These are phyloP conservation scores for Monosporascus sp. DNA, from an alignment of 2,329 filamentous ascomycete genomes.

Conservation along the genomic window DNA sequence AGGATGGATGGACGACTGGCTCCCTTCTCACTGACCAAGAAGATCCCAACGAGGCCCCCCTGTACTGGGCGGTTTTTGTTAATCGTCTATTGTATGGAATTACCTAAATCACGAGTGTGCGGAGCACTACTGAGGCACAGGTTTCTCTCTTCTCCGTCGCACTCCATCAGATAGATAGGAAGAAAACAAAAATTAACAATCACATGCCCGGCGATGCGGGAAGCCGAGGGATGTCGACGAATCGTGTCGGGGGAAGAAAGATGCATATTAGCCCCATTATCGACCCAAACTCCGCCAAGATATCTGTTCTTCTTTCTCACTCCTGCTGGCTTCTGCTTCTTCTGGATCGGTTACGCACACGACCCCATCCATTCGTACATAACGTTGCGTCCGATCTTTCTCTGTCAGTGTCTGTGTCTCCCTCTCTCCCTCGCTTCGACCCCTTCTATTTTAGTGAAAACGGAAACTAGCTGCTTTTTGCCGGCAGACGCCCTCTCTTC, in stretches of 20 bases:
- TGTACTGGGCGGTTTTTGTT: no score
- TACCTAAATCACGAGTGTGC: no score
- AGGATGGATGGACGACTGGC: not conserved
- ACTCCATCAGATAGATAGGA: no score
- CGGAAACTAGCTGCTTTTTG: not conserved
- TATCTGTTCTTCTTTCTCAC: conserved; percentile 32
- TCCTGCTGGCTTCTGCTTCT: conserved; percentile 9
- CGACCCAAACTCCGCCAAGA: conserved; percentile 44
- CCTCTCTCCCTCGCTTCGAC: not conserved
- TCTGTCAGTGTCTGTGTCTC: not conserved
- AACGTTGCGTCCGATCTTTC: not conserved
- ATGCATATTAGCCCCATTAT: conserved; percentile 38
- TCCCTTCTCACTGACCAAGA: not conserved
- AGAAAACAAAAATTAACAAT: no score
- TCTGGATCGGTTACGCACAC: not conserved
- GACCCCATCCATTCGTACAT: not conserved
- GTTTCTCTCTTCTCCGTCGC: no score
- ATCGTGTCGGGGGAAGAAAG: conserved; percentile 1
- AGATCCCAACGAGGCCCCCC: no score
- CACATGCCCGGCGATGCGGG: no score
- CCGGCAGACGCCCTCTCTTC: no score
- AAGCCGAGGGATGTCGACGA: no score
- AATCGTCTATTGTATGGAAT: no score
- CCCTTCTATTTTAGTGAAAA: not conserved
- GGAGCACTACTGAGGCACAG: no score